Evolutionary conservation across 495 filamentous ascomycete genomes (phyloP), one percentile per base, ranked within the genome.

Genomic region (Aspergillus nidulans): DNA sequence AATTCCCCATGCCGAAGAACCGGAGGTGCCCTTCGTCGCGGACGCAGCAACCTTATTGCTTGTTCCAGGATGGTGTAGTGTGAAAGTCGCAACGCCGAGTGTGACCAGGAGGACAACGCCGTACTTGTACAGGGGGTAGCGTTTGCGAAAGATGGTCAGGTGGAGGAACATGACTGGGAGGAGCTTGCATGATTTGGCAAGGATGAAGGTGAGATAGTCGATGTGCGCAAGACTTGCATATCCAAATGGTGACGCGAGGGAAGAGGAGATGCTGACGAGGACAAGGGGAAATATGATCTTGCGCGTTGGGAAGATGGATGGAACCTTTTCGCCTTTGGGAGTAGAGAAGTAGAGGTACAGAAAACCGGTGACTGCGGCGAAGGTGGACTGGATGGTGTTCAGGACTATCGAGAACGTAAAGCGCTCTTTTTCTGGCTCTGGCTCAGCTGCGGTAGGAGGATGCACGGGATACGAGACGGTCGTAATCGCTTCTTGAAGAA

Each of bases 181-280:
- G 16, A 98, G 81, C 71, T 98, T 98, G 87, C 94, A 98, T 47
- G 84, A 88, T 69, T 98, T 98, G 59, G 94, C 95, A 21, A 98
- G 89, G 69, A 97, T 92, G 77, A 92, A 98, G 19, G 94, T 98
- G 66, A 98, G 87, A 79, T 97, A 98, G 81, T 97, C 94, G 75
- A 97, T 92, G 70, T 98, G 92, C 34, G 85, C 81, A 41, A 98
- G 85, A 43, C 84, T 86, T 40, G 92, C 92, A 73, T 98, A 98
- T 59, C 94, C 94, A 62, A 98, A 97, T 25, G 94, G 94, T 6
- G 85, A 88, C 18, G 92, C 90, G 55, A 98, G 88, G 1, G 90
- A 89, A 58, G 85, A 87, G 20, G 89, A 95, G 43, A 96, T 72
- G 60, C 91, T 88, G 51, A 98, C 90, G 42, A 97, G 84, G 48